Evolutionary conservation across 208 protist species (phyloP).

Genomic region (Naegleria gruberi): DNA sequence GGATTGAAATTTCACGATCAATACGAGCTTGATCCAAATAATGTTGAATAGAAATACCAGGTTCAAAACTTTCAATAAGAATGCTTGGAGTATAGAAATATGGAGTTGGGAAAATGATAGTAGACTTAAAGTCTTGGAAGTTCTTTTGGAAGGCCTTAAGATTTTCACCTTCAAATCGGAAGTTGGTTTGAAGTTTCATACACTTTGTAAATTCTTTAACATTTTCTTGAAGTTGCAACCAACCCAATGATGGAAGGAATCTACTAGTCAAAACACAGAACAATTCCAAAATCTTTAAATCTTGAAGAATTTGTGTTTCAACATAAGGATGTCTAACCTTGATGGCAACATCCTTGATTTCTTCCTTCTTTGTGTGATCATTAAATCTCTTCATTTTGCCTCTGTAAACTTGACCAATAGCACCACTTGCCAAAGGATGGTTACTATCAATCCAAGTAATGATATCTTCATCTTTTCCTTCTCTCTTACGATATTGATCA

Average conservation of each 20-base stretch:
- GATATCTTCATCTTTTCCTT: neutral
- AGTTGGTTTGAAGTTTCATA: constrained; percentile 68
- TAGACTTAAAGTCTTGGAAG: constrained; percentile 53
- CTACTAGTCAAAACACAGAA: constrained; percentile 38
- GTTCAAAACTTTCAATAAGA: constrained; percentile 75
- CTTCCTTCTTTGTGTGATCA: neutral
- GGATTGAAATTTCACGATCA: constrained; percentile 21
- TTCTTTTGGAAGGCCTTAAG: constrained; percentile 68
- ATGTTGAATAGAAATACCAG: constrained; percentile 54
- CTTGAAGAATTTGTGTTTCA: constrained; percentile 52
- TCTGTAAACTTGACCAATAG: constrained; percentile 77
- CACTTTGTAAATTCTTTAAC: constrained; percentile 64
- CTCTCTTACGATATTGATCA: neutral
- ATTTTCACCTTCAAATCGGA: constrained; percentile 68
- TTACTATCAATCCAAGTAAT: constrained; percentile 52
- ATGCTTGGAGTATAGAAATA: constrained; percentile 56
- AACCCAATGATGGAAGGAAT: constrained; percentile 52
- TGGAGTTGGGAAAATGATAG: constrained; percentile 67
- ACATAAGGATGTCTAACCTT: constrained; percentile 79
- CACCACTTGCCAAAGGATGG: constrained; percentile 71
- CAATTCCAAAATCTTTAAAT: constrained; percentile 60
- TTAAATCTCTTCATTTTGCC: constrained; percentile 52
- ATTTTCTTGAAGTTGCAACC: constrained; percentile 56
- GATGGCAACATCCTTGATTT: constrained; percentile 59
- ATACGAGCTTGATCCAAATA: constrained; percentile 19